phyloP scores from a whole-genome alignment of 192 early-diverging fungal species.

The Entomortierella lignicola region DNA sequence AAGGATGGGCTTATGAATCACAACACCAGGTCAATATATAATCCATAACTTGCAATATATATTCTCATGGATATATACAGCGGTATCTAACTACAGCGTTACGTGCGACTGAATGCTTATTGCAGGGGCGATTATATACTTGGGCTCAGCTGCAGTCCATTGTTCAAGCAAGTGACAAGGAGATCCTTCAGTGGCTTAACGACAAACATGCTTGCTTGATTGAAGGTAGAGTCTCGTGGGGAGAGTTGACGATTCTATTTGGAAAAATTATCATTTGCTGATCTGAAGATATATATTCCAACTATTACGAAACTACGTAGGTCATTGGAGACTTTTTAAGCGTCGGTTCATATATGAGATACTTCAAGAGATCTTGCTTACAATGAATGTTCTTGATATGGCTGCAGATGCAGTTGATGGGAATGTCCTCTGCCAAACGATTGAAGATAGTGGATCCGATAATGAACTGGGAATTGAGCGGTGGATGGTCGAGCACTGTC shows the following conservation, averaged over 20 bases:
- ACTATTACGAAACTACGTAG: background rate
- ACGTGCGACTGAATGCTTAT: too few relatives aligned
- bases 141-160: conserved; percentile 48
- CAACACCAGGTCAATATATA: conserved; percentile 10
- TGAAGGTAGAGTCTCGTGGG: background rate
- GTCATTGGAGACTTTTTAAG: conserved; percentile 44
- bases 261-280: too few relatives aligned
- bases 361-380: conserved; percentile 34
- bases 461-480: conserved; percentile 27
- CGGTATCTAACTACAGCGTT: background rate
- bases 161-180: conserved; percentile 62
- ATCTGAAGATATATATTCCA: too few relatives aligned
- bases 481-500: conserved; percentile 47
- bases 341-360: conserved; percentile 47
- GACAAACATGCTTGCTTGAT: conserved; percentile 38
- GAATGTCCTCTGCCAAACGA: conserved; percentile 8
- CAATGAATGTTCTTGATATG: conserved; percentile 25
- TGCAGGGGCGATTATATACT: conserved; percentile 48
- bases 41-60: too few relatives aligned
- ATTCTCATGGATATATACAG: too few relatives aligned
- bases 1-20: conserved; percentile 56
- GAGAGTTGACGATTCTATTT: too few relatives aligned
- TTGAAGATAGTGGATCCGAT: conserved; percentile 3
- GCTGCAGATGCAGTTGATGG: conserved; percentile 9
- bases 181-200: conserved; percentile 55